Percentiles rank a stretch among this genome's conserved stretches.
Conservation (phyloP, 768 basidiomycete species). For the Baorangia bicolor region DNA sequence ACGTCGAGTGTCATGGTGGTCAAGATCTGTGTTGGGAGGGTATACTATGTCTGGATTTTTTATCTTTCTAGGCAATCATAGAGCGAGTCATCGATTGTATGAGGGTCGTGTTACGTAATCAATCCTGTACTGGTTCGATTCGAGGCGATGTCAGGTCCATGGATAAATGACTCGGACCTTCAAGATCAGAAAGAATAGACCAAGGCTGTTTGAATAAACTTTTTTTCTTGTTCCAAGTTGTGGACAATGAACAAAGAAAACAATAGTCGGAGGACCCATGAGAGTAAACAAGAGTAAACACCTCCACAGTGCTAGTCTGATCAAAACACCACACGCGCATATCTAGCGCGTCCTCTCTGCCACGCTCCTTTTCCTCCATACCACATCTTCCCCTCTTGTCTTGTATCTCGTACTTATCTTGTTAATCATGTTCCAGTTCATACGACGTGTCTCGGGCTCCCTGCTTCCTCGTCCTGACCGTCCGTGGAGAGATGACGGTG, state of each 20-base stretch:
- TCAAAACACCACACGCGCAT: background rate
- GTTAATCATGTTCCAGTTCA: slow-evolving; percentile 56
- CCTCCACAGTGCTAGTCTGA: background rate
- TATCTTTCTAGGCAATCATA: background rate
- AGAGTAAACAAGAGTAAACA: slow-evolving; percentile 30
- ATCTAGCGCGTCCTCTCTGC: slow-evolving; percentile 1
- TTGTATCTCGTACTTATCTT: background rate
- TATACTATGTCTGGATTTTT: background rate
- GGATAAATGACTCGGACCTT: background rate
- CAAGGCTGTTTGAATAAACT: background rate
- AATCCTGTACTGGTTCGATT: background rate
- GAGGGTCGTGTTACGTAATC: slow-evolving; percentile 14
- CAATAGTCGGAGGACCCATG: background rate
- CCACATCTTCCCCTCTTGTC: background rate
- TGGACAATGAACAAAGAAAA: background rate
- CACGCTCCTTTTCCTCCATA: slow-evolving; percentile 1
- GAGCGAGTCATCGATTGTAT: background rate
- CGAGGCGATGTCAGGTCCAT: no score
- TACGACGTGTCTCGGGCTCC: slow-evolving; percentile 69
- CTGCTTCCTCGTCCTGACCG: slow-evolving; percentile 70
- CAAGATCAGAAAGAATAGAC: background rate
- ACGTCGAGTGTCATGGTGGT: slow-evolving; percentile 78
- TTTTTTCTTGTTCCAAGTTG: background rate
- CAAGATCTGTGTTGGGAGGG: background rate
- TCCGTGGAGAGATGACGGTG: slow-evolving; percentile 78